Evolutionary conservation across 78 protist genomes (phyloP), one percentile per base, ranked within the genome.

Genomic region (slime mould (Dictyostelium discoideum)): DNA sequence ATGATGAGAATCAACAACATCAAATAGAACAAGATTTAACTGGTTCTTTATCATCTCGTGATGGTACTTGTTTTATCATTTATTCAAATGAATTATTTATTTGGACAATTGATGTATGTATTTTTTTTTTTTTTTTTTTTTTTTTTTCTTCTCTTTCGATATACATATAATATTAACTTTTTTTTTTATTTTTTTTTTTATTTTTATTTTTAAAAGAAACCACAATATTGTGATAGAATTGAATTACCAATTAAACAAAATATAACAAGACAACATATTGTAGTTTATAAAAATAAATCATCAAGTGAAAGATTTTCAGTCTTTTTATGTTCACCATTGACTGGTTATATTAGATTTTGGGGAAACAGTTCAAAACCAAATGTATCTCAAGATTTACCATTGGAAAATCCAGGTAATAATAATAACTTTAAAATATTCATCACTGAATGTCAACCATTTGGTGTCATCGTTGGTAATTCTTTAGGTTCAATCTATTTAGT

Each of bases 71-170:
- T 5, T 89, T 57, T 46, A 3, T 80, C 8, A 26, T 89, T 10
- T 67, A 63, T 22, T 60, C 42, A 42, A 80, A 57, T 48, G 87
- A 89, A 32, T 81, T 89, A 54, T 89, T 46, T 48, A 67, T 89
- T 67, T 89, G 94, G 94, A 80, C 86, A 37, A 37, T 89, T 44
- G 94, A 89, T 40, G 86, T 80, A 88, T 65, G 65, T 79, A 3
- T 32, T 16, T 10, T 14, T 20, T 72, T 32, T n/a, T 29, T 14
- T 26, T 32, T 16, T 46, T 46, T 16, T 29, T 39, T 20, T 72
- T n/a, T 22, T 29, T n/a, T n/a, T n/a, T n/a, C n/a, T n/a, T n/a
- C n/a, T n/a, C n/a, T n/a, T n/a, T n/a, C n/a, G n/a, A n/a, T n/a
- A n/a, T n/a, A n/a, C 37, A 32, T 32, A 32, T 32, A 32, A 32